These are phyloP conservation scores for Trametes punicea DNA, from an alignment of 768 basidiomycete genomes.

Conservation along the genomic window DNA sequence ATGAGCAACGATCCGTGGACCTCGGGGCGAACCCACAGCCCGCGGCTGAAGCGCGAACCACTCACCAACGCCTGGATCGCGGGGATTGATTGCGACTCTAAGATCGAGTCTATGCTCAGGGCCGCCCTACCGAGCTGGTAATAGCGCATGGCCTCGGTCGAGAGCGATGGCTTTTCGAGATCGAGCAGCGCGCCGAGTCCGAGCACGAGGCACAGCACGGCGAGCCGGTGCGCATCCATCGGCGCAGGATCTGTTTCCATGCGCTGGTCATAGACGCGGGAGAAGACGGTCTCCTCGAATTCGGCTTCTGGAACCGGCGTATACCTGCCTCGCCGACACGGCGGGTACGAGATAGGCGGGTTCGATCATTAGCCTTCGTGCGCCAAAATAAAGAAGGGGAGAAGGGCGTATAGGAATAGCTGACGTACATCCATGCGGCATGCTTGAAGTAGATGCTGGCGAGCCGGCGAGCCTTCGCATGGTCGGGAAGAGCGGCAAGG, in stretches of 20 bases:
- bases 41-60: slow-evolving; percentile 13
- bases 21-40: slow-evolving; percentile 20
- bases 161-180: slow-evolving; percentile 49
- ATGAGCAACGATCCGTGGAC: slow-evolving; percentile 29
- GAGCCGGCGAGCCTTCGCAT: slow-evolving; percentile 33
- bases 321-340: slow-evolving; percentile 43
- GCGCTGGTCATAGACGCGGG: slow-evolving; percentile 47
- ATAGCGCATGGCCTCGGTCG: slow-evolving; percentile 52
- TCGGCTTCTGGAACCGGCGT: slow-evolving; percentile 60
- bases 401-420: neutral
- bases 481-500: slow-evolving; percentile 44
- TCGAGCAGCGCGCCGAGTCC: slow-evolving; percentile 64
- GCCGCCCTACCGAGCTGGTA: slow-evolving; percentile 61
- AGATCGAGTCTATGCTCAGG: slow-evolving; percentile 57
- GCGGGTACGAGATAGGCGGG: neutral
- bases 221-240: slow-evolving; percentile 49
- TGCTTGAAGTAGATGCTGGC: slow-evolving; percentile 59
- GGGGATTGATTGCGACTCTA: slow-evolving; percentile 60
- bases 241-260: slow-evolving; percentile 26
- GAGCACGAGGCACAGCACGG: slow-evolving; percentile 61
- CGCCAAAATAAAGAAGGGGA: neutral
- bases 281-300: slow-evolving; percentile 49
- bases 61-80: slow-evolving; percentile 65
- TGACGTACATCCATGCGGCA: slow-evolving; percentile 66
- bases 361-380: neutral